These are phyloP conservation scores for Saururus chinensis DNA, from an alignment of 164 flowering plant species.

Conservation along the genomic window DNA sequence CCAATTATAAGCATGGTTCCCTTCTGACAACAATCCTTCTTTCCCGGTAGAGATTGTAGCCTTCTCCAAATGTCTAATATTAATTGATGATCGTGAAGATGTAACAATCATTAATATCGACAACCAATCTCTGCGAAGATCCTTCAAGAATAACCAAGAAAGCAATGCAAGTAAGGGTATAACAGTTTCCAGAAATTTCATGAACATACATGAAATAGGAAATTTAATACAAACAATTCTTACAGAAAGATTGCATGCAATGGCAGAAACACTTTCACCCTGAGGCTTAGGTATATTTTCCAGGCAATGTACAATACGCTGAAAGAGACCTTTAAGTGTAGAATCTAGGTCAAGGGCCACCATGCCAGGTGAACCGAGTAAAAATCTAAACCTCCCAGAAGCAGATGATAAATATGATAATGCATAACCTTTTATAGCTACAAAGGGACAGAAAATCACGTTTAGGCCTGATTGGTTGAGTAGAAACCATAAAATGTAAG, in stretches of 20 bases:
- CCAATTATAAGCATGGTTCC: slow-evolving; percentile 95
- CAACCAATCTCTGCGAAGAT: slow-evolving; percentile 85
- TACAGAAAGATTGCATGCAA: slow-evolving; percentile 88
- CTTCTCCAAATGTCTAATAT: slow-evolving; percentile 96
- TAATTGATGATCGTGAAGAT: slow-evolving; percentile 89
- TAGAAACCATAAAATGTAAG: background rate
- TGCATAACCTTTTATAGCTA: slow-evolving; percentile 97
- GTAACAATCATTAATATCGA: slow-evolving; percentile 92
- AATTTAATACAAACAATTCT: slow-evolving; percentile 18
- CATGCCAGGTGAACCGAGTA: slow-evolving; percentile 95
- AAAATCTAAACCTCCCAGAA: slow-evolving; percentile 90
- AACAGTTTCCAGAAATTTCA: background rate
- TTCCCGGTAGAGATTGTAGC: slow-evolving; percentile 99
- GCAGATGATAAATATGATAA: slow-evolving; percentile 84
- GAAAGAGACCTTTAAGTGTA: slow-evolving; percentile 71
- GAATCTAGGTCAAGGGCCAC: slow-evolving; percentile 93
- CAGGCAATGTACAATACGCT: slow-evolving; percentile 76
- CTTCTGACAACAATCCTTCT: slow-evolving; percentile 93
- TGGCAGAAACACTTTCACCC: slow-evolving; percentile 77
- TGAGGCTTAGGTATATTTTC: slow-evolving; percentile 91
- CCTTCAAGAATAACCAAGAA: slow-evolving; percentile 31
- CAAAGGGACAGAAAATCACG: slow-evolving; percentile 16
- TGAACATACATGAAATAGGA: background rate
- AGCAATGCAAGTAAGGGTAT: background rate
- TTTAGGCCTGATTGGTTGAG: background rate